A percentile compares a stretch with the other conserved stretches of the same genome.
phyloP scores from a whole-genome alignment of 2,329 filamentous ascomycete genomes.

The Hirsutella rhossiliensis region DNA sequence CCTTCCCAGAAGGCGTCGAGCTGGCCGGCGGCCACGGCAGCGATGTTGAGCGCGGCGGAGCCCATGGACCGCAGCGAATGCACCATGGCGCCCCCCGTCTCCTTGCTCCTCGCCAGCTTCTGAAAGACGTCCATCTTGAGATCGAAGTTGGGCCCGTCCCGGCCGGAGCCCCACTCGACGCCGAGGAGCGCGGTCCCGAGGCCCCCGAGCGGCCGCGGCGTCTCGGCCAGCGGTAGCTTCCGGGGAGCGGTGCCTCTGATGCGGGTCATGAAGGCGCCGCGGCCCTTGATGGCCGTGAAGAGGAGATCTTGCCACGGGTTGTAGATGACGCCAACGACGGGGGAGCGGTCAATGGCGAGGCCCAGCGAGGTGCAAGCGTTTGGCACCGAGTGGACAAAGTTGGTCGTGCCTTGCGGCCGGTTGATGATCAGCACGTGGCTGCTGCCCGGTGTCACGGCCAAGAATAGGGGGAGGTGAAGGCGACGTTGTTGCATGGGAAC shows the following conservation, averaged over 20 bases:
- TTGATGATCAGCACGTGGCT: not conserved
- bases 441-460: not conserved
- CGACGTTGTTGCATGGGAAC: not conserved
- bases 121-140: slow-evolving; percentile 57
- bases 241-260: slow-evolving; percentile 25
- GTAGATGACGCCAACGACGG: slow-evolving; percentile 64
- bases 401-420: slow-evolving; percentile 44
- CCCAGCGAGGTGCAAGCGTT: slow-evolving; percentile 68
- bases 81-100: slow-evolving; percentile 61
- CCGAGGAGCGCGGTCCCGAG: slow-evolving; percentile 54
- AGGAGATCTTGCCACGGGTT: slow-evolving; percentile 63
- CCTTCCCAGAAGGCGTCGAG: slow-evolving; percentile 73
- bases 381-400: slow-evolving; percentile 69
- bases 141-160: slow-evolving; percentile 58
- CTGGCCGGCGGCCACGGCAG: slow-evolving; percentile 57
- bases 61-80: slow-evolving; percentile 61
- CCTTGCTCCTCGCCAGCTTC: slow-evolving; percentile 43
- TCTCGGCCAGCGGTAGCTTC: slow-evolving; percentile 26
- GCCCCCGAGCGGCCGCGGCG: slow-evolving; percentile 43
- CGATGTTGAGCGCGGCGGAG: slow-evolving; percentile 64
- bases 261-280: slow-evolving; percentile 49
- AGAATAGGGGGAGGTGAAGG: not conserved
- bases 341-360: slow-evolving; percentile 48
- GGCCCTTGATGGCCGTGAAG: slow-evolving; percentile 56
- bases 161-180: slow-evolving; percentile 61